These are phyloP conservation scores for Chytriomyces sp. DNA, from an alignment of 192 early-diverging fungal genomes.

Conservation along the genomic window DNA sequence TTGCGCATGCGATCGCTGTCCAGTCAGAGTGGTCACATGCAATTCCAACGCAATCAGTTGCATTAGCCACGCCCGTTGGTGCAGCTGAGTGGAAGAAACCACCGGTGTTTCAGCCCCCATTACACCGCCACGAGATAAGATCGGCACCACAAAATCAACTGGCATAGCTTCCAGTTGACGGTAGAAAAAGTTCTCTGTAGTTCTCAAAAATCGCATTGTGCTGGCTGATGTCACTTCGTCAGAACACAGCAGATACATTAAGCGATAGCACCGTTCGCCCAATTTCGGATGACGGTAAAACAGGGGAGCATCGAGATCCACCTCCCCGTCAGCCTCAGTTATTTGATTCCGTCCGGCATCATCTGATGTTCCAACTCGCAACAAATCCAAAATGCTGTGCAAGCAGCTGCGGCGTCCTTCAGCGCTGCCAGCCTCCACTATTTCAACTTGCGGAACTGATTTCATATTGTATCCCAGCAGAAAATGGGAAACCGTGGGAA, in stretches of 20 bases:
- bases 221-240: constrained; percentile 68
- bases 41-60: constrained; percentile 86
- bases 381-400: constrained; percentile 49
- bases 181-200: constrained; percentile 76
- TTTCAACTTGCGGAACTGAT: constrained; percentile 35
- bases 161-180: constrained; percentile 65
- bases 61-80: constrained; percentile 91
- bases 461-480: constrained; percentile 79
- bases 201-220: constrained; percentile 82
- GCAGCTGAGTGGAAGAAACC: constrained; percentile 51
- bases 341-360: background rate
- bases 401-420: constrained; percentile 48
- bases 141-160: constrained; percentile 26
- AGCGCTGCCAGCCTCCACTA: constrained; percentile 46
- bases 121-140: background rate
- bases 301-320: constrained; percentile 50
- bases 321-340: constrained; percentile 36
- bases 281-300: constrained; percentile 74
- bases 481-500: constrained; percentile 86
- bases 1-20: constrained; percentile 49
- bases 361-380: constrained; percentile 14
- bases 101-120: background rate
- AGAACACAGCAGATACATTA: constrained; percentile 82
- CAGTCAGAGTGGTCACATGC: constrained; percentile 61
- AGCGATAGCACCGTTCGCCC: constrained; percentile 85